Evolutionary conservation across 176 grass and related monocot genomes (phyloP), one percentile per base, ranked within the genome.

Genomic region (Melocanna baccifera): DNA sequence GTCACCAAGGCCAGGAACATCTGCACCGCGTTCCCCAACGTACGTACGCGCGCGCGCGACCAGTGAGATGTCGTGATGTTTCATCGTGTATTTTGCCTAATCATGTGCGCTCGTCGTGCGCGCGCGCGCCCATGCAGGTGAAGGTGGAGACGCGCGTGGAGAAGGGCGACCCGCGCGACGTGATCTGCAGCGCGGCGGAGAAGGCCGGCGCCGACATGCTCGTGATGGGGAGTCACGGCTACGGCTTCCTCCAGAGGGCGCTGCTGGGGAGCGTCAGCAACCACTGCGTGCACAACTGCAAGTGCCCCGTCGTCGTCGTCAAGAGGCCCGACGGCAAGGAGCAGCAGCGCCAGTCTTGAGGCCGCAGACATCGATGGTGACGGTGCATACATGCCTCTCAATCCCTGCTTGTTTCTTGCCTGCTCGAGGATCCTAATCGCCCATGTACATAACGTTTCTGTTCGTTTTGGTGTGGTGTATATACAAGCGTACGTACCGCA

Each of bases 191-290:
- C 16, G 50, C 59, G 41, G 67, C 69, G 51, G 66, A 71, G 18
- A 64, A 63, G 41, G 7, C 46, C 39, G 76, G 84, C 15, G 55
- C 84, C 2, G 55, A 86, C 28, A 47, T 86, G 67, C 2, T 73
- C 53, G 84, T 86, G 40, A 79, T 86, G 53, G 84, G 76, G 14
- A 86, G 39, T 55, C 84, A 72, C 19, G 75, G 84, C 0, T 86
- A 86, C 41, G 84, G 84, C 7, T 28, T 79, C 39, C 43, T 86
- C 11, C 68, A 86, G 26, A 79, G 78, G 73, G 30, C 73, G 50
- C 30, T 76, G 30, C 28, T 76, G 19, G 73, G 73, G 51, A 76
- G 51, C 52, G 73, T 58, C 10, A 76, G 51, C 52, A 76, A 57
- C 30, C 73, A 76, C 73, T 76, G 73, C 51, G 52, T 40, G 19